Base-by-base conservation (phyloP, 1,284 basidiomycete genomes). In the Cryptococcus wingfieldii region DNA sequence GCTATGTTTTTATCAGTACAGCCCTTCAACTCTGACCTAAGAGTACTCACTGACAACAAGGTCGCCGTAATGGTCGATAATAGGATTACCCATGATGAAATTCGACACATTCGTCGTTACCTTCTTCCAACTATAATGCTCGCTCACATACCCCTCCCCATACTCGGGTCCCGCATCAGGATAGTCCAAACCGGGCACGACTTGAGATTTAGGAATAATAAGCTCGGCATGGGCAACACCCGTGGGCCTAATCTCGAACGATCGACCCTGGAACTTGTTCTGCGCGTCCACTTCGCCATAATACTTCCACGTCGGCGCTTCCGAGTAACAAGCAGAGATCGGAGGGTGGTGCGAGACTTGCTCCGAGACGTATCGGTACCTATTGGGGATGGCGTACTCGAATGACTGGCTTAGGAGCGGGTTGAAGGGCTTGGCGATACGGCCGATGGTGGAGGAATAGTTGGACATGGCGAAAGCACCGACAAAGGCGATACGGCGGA, bases 401-500 rank as follows among this genome's bases (percentile, higher is more conserved):
- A 95, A 98, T 2, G 92, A 95, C 78, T 98, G 94, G 56, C 83
- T 81, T 70, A 86, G 71, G 51, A 78, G 63, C 7, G 75, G 78
- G 63, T 95, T 94, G 78, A 94, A 94, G 0, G 91, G 92, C 75
- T 95, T 94, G n/a, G 91, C 91, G 58, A 96, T 93, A 39, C 92
- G 83, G 4, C 90, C 90, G 63, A 96, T 91, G 0, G 95, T 98
- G 28, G 90, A 93, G 12, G 90, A 92, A 78, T 98, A 98, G 78
- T 98, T 98, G 42, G 89, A 91, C 90, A 96, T 96, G 2, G 93
- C 95, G 75, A 98, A 98, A 0, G 92, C 95, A 12, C 89, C 92
- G 4, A 98, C 92, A 69, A 87, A 98, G 0, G 92, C 93, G 56
- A 97, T 85, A 7, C 95, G 85, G 55, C 86, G 84, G 47, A 88